phyloP scores from a whole-genome alignment of 768 basidiomycete species.

The Gloeophyllum trabeum region DNA sequence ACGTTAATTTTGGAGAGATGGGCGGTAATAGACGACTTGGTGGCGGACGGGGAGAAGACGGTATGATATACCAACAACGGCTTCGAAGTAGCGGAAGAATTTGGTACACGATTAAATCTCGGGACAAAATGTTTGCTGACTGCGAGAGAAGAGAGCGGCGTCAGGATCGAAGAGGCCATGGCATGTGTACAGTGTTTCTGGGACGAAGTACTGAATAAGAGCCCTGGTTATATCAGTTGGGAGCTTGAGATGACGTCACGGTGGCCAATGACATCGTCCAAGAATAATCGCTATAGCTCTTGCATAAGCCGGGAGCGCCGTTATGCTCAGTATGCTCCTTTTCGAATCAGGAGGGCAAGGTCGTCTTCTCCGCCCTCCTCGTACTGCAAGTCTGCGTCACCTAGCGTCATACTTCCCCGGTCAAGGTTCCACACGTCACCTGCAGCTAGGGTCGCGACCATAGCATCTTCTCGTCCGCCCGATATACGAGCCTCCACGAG shows the following conservation, averaged over 20 bases:
- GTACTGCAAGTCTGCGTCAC: no score
- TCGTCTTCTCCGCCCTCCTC: no score
- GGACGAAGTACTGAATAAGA: no score
- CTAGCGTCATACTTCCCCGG: background rate
- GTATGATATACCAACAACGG: conserved; percentile 27
- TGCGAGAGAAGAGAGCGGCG: conserved; percentile 14
- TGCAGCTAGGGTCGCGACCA: background rate
- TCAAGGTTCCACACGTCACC: background rate
- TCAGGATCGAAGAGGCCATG: conserved; percentile 4
- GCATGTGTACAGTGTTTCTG: no score
- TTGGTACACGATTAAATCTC: conserved; percentile 20
- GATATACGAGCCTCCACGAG: conserved; percentile 23
- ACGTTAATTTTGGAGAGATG: conserved; percentile 22
- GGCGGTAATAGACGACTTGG: conserved; percentile 18
- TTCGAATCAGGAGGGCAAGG: no score
- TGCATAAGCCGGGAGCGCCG: no score
- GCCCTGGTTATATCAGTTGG: no score
- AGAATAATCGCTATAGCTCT: no score
- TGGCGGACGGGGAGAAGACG: conserved; percentile 14
- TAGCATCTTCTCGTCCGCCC: conserved; percentile 13
- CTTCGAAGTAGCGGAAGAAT: conserved; percentile 21
- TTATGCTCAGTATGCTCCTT: no score
- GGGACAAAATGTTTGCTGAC: conserved; percentile 21
- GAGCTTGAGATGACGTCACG: no score
- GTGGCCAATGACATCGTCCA: no score